phyloP scores from a whole-genome alignment of 768 basidiomycete genomes.

The Lactarius pseudohatsudake region DNA sequence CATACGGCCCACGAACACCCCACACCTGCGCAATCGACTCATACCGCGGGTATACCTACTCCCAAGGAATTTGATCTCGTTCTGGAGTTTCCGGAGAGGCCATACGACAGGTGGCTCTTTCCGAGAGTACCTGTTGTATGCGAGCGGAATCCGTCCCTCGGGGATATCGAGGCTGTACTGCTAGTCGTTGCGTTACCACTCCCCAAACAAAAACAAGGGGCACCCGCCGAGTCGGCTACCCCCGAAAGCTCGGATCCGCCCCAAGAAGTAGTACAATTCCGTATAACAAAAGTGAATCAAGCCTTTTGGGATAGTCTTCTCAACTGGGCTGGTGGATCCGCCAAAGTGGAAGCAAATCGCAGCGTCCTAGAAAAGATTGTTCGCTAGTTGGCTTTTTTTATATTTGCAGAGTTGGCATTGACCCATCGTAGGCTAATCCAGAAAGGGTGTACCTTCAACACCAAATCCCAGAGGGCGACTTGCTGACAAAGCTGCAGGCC shows the following conservation, averaged over 20 bases:
- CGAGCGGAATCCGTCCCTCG: slow-evolving; percentile 39
- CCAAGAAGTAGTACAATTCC: slow-evolving; percentile 46
- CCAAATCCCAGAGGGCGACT: slow-evolving; percentile 52
- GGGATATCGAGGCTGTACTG: slow-evolving; percentile 35
- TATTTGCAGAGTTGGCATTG: neutral
- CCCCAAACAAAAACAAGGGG: slow-evolving; percentile 29
- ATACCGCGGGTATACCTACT: slow-evolving; percentile 29
- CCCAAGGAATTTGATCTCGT: slow-evolving; percentile 70
- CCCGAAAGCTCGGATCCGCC: slow-evolving; percentile 22
- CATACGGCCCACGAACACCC: slow-evolving; percentile 1
- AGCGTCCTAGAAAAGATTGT: slow-evolving; percentile 50
- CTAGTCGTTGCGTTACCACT: slow-evolving; percentile 51
- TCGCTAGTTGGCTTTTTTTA: slow-evolving; percentile 22
- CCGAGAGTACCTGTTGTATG: slow-evolving; percentile 59
- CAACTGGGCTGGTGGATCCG: slow-evolving; percentile 60
- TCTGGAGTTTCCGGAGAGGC: slow-evolving; percentile 64
- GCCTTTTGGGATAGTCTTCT: slow-evolving; percentile 58
- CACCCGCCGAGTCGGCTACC: slow-evolving; percentile 17
- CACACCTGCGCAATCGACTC: slow-evolving; percentile 6
- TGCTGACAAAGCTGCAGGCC: slow-evolving; percentile 58
- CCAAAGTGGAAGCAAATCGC: slow-evolving; percentile 51
- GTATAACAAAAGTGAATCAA: slow-evolving; percentile 48
- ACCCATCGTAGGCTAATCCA: slow-evolving; percentile 39
- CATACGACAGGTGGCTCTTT: slow-evolving; percentile 64
- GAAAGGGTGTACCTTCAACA: slow-evolving; percentile 57